Evolutionary conservation across 2,329 filamentous ascomycete genomes (phyloP).

Genomic region (Pseudopithomyces chartarum): DNA sequence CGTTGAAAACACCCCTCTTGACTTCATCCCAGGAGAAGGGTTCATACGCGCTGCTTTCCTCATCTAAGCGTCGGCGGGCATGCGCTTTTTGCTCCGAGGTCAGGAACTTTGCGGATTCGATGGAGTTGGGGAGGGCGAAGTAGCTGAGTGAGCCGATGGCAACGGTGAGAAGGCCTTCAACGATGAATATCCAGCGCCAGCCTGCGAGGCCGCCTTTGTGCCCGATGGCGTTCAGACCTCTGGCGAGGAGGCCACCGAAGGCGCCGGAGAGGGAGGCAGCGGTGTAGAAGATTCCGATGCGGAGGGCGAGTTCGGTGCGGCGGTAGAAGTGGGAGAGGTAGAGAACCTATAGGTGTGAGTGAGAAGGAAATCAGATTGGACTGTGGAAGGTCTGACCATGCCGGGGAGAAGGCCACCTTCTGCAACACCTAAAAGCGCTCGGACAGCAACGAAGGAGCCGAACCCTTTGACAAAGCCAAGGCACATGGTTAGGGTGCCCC

Average conservation of each 20-base stretch:
- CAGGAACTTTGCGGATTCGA: constrained; percentile 61
- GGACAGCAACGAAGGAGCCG: constrained; percentile 64
- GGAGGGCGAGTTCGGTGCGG: constrained; percentile 63
- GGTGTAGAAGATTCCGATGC: constrained; percentile 72
- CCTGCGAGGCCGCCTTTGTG: constrained; percentile 58
- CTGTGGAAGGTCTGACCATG: constrained; percentile 52
- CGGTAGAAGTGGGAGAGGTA: constrained; percentile 69
- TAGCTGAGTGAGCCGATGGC: constrained; percentile 58
- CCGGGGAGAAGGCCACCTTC: constrained; percentile 71
- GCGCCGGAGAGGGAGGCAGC: constrained; percentile 68
- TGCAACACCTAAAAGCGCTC: constrained; percentile 65
- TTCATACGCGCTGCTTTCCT: constrained; percentile 49
- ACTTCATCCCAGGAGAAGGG: constrained; percentile 67
- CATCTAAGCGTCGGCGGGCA: constrained; percentile 53
- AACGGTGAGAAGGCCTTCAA: constrained; percentile 62
- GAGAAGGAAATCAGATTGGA: constrained; percentile 1
- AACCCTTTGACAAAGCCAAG: constrained; percentile 60
- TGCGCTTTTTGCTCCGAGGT: constrained; percentile 57
- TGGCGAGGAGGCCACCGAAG: constrained; percentile 66
- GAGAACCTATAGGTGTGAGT: constrained; percentile 53
- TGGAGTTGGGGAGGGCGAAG: constrained; percentile 61
- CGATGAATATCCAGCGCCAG: constrained; percentile 48
- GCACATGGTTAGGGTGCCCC: constrained; percentile 65
- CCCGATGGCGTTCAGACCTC: constrained; percentile 65
- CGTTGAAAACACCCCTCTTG: constrained; percentile 62